A percentile compares a stretch with the other conserved stretches of the same genome.
Conservation (phyloP, 1,284 basidiomycete species). For the Fomitiporia mediterranea region DNA sequence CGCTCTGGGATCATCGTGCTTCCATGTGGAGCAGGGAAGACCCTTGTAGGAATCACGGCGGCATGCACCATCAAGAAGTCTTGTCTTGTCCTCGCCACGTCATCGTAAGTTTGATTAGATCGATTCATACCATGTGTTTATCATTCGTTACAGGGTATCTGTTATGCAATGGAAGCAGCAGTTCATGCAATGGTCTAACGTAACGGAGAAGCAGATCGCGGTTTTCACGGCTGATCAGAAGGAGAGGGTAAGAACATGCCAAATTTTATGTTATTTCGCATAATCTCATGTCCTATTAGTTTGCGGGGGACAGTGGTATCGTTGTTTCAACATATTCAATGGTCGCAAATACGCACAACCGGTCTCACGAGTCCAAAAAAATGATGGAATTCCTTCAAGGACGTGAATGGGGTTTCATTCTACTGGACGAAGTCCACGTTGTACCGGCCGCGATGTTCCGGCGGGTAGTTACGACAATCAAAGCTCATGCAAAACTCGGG, state of each 20-base stretch:
- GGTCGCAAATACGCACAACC: conserved; percentile 95
- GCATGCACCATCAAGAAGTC: conserved; percentile 99
- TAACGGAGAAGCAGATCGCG: conserved; percentile 91
- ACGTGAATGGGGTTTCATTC: conserved; percentile 90
- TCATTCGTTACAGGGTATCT: conserved; percentile 64
- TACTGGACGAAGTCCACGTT: conserved; percentile 96
- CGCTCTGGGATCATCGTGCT: conserved; percentile 98
- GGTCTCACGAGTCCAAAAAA: conserved; percentile 95
- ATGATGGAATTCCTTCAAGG: conserved; percentile 98
- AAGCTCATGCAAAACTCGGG: conserved; percentile 95
- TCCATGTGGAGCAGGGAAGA: conserved; percentile 98
- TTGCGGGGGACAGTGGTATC: conserved; percentile 90
- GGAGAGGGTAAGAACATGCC: conserved; percentile 66
- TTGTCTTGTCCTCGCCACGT: conserved; percentile 95
- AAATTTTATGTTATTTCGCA: background rate
- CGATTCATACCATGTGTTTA: conserved; percentile 20
- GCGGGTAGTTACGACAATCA: conserved; percentile 93
- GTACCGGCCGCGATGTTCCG: conserved; percentile 97
- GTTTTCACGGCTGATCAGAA: conserved; percentile 96
- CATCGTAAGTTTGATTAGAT: conserved; percentile 60
- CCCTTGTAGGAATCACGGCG: conserved; percentile 97
- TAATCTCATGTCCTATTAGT: conserved; percentile 42
- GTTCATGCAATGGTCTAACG: conserved; percentile 96
- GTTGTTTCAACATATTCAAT: conserved; percentile 98
- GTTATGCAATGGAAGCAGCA: conserved; percentile 98